These are phyloP conservation scores for Lachnellula subtilissima DNA, from an alignment of 2,329 filamentous ascomycete species.

Conservation along the genomic window DNA sequence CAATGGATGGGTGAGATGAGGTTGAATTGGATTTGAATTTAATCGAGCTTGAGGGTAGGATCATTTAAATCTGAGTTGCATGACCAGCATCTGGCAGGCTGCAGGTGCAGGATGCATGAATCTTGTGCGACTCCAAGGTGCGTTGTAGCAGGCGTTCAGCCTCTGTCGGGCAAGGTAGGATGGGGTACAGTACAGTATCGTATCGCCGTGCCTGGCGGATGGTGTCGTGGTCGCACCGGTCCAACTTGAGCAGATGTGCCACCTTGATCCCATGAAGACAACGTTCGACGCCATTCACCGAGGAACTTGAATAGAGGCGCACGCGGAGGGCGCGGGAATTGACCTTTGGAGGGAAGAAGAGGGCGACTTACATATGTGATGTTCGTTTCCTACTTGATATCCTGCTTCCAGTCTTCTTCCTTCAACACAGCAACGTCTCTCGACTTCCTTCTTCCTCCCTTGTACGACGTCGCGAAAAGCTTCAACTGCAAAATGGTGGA, in stretches of 20 bases:
- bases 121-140: slow-evolving; percentile 25
- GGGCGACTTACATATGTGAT: slow-evolving; percentile 12
- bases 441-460: slow-evolving; percentile 31
- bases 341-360: not conserved
- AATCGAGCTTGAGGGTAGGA: slow-evolving; percentile 18
- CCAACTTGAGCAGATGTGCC: slow-evolving; percentile 17
- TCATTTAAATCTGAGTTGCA: slow-evolving; percentile 25
- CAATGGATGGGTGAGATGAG: slow-evolving; percentile 9
- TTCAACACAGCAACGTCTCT: slow-evolving; percentile 25
- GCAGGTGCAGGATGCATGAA: slow-evolving; percentile 32
- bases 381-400: slow-evolving; percentile 9
- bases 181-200: not conserved
- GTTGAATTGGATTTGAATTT: slow-evolving; percentile 7
- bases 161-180: not conserved
- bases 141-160: not conserved
- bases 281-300: too few relatives aligned
- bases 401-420: slow-evolving; percentile 20
- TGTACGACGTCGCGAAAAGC: slow-evolving; percentile 25
- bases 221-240: slow-evolving; percentile 1
- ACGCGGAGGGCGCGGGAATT: not conserved
- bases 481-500: slow-evolving; percentile 20
- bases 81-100: slow-evolving; percentile 30
- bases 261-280: slow-evolving; percentile 9
- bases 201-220: not conserved
- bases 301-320: not conserved